Conservation (phyloP, 345 rosid species). For the Eucalyptus sp. region DNA sequence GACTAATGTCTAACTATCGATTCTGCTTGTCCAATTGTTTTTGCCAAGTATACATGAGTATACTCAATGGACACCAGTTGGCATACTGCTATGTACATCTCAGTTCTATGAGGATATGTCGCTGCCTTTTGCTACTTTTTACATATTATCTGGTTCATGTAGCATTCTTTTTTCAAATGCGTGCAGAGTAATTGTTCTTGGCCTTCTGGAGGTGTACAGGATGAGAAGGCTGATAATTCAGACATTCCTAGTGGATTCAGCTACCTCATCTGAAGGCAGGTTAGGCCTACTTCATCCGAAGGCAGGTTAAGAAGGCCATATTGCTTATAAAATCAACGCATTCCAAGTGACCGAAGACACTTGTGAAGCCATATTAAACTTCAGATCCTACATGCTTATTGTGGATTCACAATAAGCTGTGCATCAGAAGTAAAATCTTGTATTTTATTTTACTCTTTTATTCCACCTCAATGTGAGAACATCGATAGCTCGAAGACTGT, state of each 20-base stretch:
- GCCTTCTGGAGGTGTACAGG: neutral
- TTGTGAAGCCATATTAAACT: neutral
- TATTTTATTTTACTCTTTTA: neutral
- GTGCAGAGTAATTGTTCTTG: neutral
- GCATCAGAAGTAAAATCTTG: neutral
- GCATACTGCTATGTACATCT: neutral
- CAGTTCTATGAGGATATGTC: neutral
- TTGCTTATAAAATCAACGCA: neutral
- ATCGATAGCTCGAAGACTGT: neutral
- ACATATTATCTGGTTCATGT: neutral
- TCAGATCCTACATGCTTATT: neutral
- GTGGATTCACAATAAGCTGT: neutral
- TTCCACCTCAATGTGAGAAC: neutral
- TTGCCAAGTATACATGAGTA: neutral
- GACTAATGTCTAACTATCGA: neutral
- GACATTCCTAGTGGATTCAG: neutral
- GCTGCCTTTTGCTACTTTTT: neutral
- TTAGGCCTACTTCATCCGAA: neutral
- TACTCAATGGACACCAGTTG: neutral
- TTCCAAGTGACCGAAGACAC: neutral
- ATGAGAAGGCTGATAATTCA: neutral
- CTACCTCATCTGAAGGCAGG: neutral
- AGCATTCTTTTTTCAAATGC: neutral
- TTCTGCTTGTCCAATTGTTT: neutral
- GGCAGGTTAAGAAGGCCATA: neutral